Percentiles rank a stretch among this genome's conserved stretches.
Evolutionary conservation across 345 rosid species (phyloP).

Genomic region (Gossypium thurberi): DNA sequence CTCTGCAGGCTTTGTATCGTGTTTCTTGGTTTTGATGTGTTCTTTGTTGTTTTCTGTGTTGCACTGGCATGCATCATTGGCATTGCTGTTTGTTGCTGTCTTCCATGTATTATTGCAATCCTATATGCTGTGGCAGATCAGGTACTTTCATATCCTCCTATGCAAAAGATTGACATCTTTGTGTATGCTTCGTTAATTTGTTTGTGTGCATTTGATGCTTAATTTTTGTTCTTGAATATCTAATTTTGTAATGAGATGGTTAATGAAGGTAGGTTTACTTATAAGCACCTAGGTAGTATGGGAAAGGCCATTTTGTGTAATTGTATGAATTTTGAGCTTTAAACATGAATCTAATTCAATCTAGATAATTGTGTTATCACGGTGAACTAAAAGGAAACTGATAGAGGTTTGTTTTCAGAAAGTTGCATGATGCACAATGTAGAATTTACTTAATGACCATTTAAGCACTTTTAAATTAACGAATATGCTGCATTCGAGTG

Average conservation of each 20-base stretch:
- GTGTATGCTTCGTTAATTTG: not conserved
- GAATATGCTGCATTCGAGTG: not conserved
- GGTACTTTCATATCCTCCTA: slow-evolving; percentile 33
- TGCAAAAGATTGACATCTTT: not conserved
- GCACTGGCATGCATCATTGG: slow-evolving; percentile 93
- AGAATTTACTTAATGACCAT: not conserved
- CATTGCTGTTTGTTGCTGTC: slow-evolving; percentile 97
- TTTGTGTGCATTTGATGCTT: not conserved
- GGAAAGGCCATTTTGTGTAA: not conserved
- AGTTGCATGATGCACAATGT: not conserved
- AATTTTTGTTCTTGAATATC: not conserved
- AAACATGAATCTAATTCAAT: not conserved
- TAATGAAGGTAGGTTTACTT: not conserved
- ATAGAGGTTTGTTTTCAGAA: not conserved
- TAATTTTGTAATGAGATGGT: not conserved
- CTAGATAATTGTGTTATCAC: not conserved
- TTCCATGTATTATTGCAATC: slow-evolving; percentile 93
- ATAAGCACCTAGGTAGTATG: not conserved
- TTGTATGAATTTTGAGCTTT: not conserved
- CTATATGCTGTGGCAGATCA: slow-evolving; percentile 88
- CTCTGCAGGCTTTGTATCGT: slow-evolving; percentile 82
- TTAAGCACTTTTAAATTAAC: not conserved
- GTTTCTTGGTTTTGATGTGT: slow-evolving; percentile 88
- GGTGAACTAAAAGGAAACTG: not conserved
- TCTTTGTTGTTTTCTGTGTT: slow-evolving; percentile 88